Conservation (phyloP, 2,329 filamentous ascomycete genomes). For the Dryadomyces quercus-mongolicae region DNA sequence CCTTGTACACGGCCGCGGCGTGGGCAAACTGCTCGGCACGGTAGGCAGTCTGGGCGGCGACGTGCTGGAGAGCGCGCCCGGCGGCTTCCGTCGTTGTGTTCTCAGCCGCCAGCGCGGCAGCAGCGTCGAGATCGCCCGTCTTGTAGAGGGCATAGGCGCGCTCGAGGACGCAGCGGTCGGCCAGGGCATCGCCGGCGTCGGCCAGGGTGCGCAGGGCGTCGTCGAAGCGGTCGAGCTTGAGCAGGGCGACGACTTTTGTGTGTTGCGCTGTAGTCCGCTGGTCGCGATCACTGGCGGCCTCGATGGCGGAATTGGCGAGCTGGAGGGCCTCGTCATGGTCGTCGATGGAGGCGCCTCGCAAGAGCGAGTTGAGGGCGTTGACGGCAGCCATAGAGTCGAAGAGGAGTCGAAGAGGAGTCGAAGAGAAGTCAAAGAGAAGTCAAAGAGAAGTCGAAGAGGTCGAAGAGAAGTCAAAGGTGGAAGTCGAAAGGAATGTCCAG, state of each 20-base stretch:
- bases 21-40: conserved; percentile 61
- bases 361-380: conserved; percentile 37
- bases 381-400: conserved; percentile 23
- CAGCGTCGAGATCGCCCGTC: conserved; percentile 54
- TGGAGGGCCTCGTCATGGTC: conserved; percentile 66
- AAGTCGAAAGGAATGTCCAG: not conserved
- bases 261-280: conserved; percentile 43
- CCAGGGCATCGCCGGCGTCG: conserved; percentile 47
- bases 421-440: not conserved
- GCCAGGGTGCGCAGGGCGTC: conserved; percentile 61
- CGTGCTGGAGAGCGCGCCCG: conserved; percentile 34
- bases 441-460: not conserved
- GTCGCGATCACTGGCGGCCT: conserved; percentile 32
- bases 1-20: conserved; percentile 50
- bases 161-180: conserved; percentile 51
- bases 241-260: conserved; percentile 59
- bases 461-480: not conserved
- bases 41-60: conserved; percentile 59
- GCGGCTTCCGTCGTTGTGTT: not conserved
- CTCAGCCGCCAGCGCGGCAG: conserved; percentile 27
- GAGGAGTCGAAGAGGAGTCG: not conserved
- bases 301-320: conserved; percentile 48
- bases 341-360: conserved; percentile 43
- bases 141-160: conserved; percentile 80
- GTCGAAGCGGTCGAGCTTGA: conserved; percentile 73